A percentile compares a stretch with the other conserved stretches of the same genome.
These are phyloP conservation scores for Candida glucosophila DNA, from an alignment of 1,139 yeast genomes.

Conservation along the genomic window DNA sequence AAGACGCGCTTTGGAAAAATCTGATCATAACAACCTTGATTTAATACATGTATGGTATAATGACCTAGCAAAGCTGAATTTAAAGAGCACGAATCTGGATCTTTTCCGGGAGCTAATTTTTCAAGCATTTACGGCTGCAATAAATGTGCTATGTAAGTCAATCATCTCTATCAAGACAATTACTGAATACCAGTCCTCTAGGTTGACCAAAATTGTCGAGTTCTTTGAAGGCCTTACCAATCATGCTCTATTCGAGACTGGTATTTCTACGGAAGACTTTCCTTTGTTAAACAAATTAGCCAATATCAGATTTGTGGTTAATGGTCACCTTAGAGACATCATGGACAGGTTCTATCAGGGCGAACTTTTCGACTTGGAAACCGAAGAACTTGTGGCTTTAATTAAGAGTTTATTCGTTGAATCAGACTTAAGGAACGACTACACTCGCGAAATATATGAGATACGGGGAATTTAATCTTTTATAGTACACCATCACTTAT, in stretches of 20 bases:
- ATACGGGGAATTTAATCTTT: conserved; percentile 8
- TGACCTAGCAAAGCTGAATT: no score
- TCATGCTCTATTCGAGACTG: no score
- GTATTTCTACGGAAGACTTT: conserved; percentile 5
- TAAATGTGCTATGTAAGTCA: no score
- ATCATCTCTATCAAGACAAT: conserved; percentile 24
- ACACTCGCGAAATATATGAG: conserved; percentile 50
- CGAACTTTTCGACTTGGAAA: conserved; percentile 60
- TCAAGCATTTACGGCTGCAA: no score
- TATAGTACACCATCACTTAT: conserved; percentile 1
- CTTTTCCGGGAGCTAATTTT: no score
- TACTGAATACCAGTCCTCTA: conserved; percentile 27
- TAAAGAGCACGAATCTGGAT: no score
- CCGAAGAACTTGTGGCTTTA: conserved; percentile 56
- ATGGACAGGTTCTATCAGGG: conserved; percentile 66
- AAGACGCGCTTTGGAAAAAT: no score
- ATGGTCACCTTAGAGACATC: conserved; percentile 56
- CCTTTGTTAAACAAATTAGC: conserved; percentile 32
- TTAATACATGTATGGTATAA: no score
- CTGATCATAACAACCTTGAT: no score
- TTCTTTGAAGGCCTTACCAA: no score
- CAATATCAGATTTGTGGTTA: conserved; percentile 39
- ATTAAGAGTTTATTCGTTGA: conserved; percentile 60
- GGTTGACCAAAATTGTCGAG: conserved; percentile 20
- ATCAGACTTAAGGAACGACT: conserved; percentile 53